Evolutionary conservation across 495 filamentous ascomycete genomes (phyloP).

Genomic region (Clohesyomyces aquaticus): DNA sequence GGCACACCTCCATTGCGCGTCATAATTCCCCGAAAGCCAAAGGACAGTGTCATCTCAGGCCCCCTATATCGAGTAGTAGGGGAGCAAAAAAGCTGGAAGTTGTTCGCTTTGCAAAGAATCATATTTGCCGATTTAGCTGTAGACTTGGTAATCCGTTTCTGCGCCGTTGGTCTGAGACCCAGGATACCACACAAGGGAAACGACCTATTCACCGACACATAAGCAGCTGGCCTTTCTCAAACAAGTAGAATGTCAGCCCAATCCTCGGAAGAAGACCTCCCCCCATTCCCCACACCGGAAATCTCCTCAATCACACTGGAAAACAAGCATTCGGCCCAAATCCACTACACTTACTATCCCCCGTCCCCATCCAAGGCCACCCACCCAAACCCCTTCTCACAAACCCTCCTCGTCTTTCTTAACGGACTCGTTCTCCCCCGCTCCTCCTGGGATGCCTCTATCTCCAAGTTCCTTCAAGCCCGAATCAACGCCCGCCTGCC

Average conservation of each 20-base stretch:
- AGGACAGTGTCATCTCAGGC: too few species aligned
- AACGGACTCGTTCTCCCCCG: constrained; percentile 64
- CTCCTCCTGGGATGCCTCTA: constrained; percentile 53
- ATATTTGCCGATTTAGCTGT: too few species aligned
- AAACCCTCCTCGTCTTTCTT: constrained; percentile 60
- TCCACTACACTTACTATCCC: constrained; percentile 32
- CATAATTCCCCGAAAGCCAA: too few species aligned
- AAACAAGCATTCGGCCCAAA: constrained; percentile 17
- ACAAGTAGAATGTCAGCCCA: constrained; percentile 5
- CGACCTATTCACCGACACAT: too few species aligned
- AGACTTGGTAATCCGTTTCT: too few species aligned
- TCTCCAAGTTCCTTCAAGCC: constrained; percentile 50
- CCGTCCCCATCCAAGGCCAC: constrained; percentile 17
- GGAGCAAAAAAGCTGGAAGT: too few species aligned
- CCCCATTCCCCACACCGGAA: constrained; percentile 18
- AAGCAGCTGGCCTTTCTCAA: too few species aligned
- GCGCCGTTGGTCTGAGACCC: too few species aligned
- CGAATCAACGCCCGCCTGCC: constrained; percentile 26
- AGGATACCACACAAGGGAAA: too few species aligned
- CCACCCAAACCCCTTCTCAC: constrained; percentile 31
- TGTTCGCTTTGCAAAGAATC: too few species aligned
- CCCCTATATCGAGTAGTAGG: too few species aligned
- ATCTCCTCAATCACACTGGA: constrained; percentile 16
- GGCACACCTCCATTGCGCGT: too few species aligned
- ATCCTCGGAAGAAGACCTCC: constrained; percentile 19